phyloP scores from a whole-genome alignment of 805 yeast genomes.

The Cyberlindnera petersonii region DNA sequence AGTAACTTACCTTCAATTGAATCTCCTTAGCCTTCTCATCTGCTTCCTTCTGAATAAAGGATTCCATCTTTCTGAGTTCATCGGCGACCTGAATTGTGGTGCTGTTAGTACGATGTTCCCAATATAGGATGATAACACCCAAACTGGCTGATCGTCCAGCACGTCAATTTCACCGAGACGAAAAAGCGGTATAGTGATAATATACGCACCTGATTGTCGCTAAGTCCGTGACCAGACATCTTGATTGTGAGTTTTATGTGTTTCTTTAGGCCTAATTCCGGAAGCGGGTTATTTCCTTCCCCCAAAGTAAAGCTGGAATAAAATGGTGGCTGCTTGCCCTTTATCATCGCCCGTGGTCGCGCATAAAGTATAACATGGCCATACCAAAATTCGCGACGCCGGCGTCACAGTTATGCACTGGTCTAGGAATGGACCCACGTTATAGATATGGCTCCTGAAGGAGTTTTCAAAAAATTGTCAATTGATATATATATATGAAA shows the following conservation, averaged over 20 bases:
- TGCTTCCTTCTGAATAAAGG: slow-evolving; percentile 98
- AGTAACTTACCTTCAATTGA: slow-evolving; percentile 57
- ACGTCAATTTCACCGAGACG: too few species aligned
- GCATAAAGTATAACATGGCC: slow-evolving; percentile 1
- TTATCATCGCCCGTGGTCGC: slow-evolving; percentile 2
- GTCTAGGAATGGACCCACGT: not conserved
- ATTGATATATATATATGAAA: too few species aligned
- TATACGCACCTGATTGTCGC: slow-evolving; percentile 46
- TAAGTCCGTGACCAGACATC: slow-evolving; percentile 38
- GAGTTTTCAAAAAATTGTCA: too few species aligned
- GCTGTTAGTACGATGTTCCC: not conserved
- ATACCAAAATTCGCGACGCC: not conserved
- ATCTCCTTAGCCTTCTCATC: slow-evolving; percentile 98
- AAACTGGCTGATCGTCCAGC: too few species aligned
- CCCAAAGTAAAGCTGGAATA: not conserved
- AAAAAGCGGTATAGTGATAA: too few species aligned
- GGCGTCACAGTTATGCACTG: slow-evolving; percentile 11
- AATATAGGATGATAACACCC: too few species aligned
- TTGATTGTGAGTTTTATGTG: not conserved
- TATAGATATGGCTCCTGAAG: too few species aligned
- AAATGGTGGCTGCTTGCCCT: slow-evolving; percentile 10
- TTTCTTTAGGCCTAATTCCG: not conserved
- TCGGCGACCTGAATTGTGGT: slow-evolving; percentile 64
- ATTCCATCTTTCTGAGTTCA: slow-evolving; percentile 96
- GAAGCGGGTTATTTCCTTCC: not conserved